These are phyloP conservation scores for Neonectria punicea DNA, from an alignment of 2,329 filamentous ascomycete genomes.

Conservation along the genomic window DNA sequence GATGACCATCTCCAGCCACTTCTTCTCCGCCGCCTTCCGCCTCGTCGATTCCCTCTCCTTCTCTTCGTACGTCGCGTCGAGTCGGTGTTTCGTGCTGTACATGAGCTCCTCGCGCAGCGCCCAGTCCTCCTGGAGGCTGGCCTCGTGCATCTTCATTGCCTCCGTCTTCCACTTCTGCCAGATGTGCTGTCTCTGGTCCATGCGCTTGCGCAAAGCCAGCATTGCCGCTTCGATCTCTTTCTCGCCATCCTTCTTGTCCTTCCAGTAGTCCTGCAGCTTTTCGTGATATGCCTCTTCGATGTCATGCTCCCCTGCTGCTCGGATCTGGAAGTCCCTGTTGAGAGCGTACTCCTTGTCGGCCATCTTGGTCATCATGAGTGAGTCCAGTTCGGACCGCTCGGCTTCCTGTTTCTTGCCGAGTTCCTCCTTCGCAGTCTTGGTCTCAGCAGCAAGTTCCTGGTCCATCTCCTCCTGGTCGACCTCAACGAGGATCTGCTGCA, in stretches of 20 bases:
- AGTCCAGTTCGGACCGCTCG: slow-evolving; percentile 46
- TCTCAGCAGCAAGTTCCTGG: slow-evolving; percentile 39
- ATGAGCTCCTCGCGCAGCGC: slow-evolving; percentile 55
- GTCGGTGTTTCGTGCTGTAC: slow-evolving; percentile 50
- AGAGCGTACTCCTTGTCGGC: slow-evolving; percentile 48
- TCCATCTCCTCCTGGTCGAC: slow-evolving; percentile 52
- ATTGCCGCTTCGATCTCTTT: slow-evolving; percentile 48
- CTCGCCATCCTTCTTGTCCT: slow-evolving; percentile 47
- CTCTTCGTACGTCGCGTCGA: slow-evolving; percentile 44
- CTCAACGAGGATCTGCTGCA: slow-evolving; percentile 53
- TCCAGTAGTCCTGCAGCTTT: slow-evolving; percentile 53
- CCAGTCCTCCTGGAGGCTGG: slow-evolving; percentile 52
- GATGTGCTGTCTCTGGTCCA: slow-evolving; percentile 54
- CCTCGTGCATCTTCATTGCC: slow-evolving; percentile 52
- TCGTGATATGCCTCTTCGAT: slow-evolving; percentile 57
- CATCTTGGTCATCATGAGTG: slow-evolving; percentile 43
- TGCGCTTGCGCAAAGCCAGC: slow-evolving; percentile 48
- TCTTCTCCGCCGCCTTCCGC: slow-evolving; percentile 55
- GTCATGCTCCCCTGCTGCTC: slow-evolving; percentile 53
- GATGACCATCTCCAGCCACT: slow-evolving; percentile 59
- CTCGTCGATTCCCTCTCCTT: slow-evolving; percentile 46
- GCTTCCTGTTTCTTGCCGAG: slow-evolving; percentile 48
- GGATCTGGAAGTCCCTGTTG: slow-evolving; percentile 53
- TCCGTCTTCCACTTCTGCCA: slow-evolving; percentile 55
- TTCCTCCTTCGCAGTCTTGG: slow-evolving; percentile 39